A percentile compares a stretch with the other conserved stretches of the same genome.
phyloP scores from a whole-genome alignment of 2,329 filamentous ascomycete species.

The Blumeria graminis region DNA sequence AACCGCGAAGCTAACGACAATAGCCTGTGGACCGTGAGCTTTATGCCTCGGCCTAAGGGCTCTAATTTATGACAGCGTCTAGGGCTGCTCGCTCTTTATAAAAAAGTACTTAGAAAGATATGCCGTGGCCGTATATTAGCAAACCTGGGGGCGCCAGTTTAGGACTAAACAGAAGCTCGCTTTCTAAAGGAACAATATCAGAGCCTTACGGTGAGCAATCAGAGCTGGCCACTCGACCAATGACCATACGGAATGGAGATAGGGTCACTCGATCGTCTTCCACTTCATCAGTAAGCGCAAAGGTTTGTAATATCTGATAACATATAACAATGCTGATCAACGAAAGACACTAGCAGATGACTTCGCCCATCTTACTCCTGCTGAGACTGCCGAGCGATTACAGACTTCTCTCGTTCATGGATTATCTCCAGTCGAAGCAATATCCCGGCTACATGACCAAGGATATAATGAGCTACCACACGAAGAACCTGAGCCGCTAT shows the following conservation, averaged over 20 bases:
- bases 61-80: slow-evolving; percentile 11
- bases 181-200: slow-evolving; percentile 14
- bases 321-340: slow-evolving; percentile 5
- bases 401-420: slow-evolving; percentile 67
- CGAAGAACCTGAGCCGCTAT: slow-evolving; percentile 79
- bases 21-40: neutral
- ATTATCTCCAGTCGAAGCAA: slow-evolving; percentile 57
- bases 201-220: slow-evolving; percentile 7
- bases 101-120: slow-evolving; percentile 5
- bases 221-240: slow-evolving; percentile 10
- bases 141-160: slow-evolving; percentile 10
- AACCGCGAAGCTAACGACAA: neutral
- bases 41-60: slow-evolving; percentile 12
- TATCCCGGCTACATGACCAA: slow-evolving; percentile 53
- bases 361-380: slow-evolving; percentile 43
- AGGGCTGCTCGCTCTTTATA: slow-evolving; percentile 13
- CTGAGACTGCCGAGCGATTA: slow-evolving; percentile 54
- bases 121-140: slow-evolving; percentile 14
- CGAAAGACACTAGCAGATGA: slow-evolving; percentile 25
- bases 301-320: slow-evolving; percentile 8
- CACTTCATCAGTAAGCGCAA: slow-evolving; percentile 9
- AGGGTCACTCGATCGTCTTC: slow-evolving; percentile 13
- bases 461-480: slow-evolving; percentile 89
- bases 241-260: slow-evolving; percentile 9
- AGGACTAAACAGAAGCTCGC: slow-evolving; percentile 6